Percentiles rank a stretch among this genome's conserved stretches.
phyloP scores from a whole-genome alignment of 1,284 basidiomycete genomes.

The Trichosporon faecale region DNA sequence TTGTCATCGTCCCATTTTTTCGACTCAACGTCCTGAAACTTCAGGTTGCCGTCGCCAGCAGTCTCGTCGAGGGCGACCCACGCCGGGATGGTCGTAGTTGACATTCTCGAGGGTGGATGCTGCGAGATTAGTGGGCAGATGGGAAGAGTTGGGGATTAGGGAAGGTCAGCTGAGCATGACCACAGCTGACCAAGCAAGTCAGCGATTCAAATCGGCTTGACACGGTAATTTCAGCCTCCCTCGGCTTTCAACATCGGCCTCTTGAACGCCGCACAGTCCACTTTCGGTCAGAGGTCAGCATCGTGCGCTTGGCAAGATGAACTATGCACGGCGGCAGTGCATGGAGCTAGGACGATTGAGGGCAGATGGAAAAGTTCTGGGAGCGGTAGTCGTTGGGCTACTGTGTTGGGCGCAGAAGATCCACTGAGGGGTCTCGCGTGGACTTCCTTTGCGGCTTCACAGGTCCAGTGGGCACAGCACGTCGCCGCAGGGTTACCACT shows the following conservation, averaged over 20 bases:
- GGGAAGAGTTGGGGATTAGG: background rate
- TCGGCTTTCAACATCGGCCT: background rate
- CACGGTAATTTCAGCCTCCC: background rate
- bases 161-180: background rate
- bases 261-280: background rate
- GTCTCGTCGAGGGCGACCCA: constrained; percentile 46
- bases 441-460: no score
- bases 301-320: no score
- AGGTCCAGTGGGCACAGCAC: no score
- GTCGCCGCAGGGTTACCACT: no score
- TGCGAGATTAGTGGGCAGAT: background rate
- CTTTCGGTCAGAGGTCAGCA: background rate
- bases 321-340: no score
- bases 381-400: no score
- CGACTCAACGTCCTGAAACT: constrained; percentile 44
- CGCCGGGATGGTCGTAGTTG: background rate
- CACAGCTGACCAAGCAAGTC: background rate
- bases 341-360: no score
- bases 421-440: no score
- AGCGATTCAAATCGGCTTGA: background rate
- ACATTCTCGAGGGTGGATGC: background rate
- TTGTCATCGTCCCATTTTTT: constrained; percentile 51
- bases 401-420: no score
- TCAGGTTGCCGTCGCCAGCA: constrained; percentile 48
- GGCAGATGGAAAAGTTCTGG: no score